Evolutionary conservation across 495 filamentous ascomycete genomes (phyloP).

Genomic region (Penicillium simplicissimum): DNA sequence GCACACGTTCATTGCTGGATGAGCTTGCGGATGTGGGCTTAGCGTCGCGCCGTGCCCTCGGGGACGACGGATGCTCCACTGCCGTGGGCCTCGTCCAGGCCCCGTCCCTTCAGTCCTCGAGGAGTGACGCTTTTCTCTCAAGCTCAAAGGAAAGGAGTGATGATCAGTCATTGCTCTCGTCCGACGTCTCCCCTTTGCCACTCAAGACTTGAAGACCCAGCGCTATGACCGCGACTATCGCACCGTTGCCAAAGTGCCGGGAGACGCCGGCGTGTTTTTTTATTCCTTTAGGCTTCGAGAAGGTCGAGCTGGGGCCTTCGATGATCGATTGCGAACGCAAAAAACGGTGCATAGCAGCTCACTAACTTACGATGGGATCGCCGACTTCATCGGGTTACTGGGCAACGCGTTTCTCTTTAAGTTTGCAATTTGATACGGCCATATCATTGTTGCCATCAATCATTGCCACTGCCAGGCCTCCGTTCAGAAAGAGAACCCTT

Average conservation of each 20-base stretch:
- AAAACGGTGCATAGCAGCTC: background rate
- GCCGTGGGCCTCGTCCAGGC: constrained; percentile 28
- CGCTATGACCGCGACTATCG: constrained; percentile 20
- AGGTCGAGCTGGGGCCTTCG: constrained; percentile 10
- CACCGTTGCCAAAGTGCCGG: constrained; percentile 25
- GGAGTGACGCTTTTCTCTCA: background rate
- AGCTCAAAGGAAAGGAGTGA: background rate
- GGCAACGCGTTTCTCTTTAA: background rate
- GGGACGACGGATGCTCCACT: constrained; percentile 31
- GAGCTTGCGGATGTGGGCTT: constrained; percentile 1
- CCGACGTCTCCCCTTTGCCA: constrained; percentile 18
- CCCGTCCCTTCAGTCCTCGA: constrained; percentile 24
- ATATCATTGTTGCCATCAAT: background rate
- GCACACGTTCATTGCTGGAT: constrained; percentile 13
- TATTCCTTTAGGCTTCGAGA: constrained; percentile 29
- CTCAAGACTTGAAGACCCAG: constrained; percentile 10
- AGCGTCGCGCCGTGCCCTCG: constrained; percentile 15
- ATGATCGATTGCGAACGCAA: constrained; percentile 5
- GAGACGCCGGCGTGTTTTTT: constrained; percentile 22
- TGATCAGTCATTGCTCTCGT: constrained; percentile 9
- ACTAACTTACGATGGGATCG: constrained; percentile 12
- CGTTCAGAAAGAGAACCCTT: background rate
- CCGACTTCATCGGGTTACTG: constrained; percentile 6
- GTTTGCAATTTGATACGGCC: background rate
- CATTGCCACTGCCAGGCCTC: background rate